Conservation (phyloP, 106 monocot genomes). For the Xerophyta viscosa region DNA sequence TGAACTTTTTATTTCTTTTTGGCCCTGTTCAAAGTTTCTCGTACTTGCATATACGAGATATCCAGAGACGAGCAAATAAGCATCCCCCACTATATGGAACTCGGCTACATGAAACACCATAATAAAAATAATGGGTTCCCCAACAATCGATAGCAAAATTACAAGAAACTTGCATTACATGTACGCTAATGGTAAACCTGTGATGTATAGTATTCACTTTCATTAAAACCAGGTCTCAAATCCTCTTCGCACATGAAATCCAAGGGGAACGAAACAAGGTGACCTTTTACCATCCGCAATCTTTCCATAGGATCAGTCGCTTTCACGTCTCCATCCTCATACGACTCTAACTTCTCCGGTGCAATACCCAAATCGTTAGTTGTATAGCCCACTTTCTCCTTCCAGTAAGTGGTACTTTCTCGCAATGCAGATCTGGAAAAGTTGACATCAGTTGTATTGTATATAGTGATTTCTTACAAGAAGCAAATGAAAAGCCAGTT, state of each 20-base stretch:
- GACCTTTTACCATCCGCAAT: constrained; percentile 60
- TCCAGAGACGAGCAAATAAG: too few relatives aligned
- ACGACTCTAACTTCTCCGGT: constrained; percentile 56
- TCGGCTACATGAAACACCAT: too few relatives aligned
- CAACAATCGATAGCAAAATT: too few relatives aligned
- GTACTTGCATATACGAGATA: too few relatives aligned
- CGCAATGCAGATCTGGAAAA: constrained; percentile 40
- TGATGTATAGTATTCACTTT: constrained; percentile 85
- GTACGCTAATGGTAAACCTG: constrained; percentile 79
- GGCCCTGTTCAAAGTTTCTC: too few relatives aligned
- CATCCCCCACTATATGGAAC: too few relatives aligned
- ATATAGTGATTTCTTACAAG: neutral
- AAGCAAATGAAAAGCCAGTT: neutral
- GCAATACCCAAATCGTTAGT: constrained; percentile 87
- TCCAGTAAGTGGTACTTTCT: constrained; percentile 58
- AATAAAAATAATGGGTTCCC: too few relatives aligned
- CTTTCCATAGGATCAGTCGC: constrained; percentile 52
- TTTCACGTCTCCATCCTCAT: constrained; percentile 46
- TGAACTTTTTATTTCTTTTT: too few relatives aligned
- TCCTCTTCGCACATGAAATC: constrained; percentile 96
- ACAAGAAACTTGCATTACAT: too few relatives aligned
- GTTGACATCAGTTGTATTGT: neutral
- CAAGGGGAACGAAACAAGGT: constrained; percentile 86
- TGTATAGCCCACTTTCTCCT: constrained; percentile 87
- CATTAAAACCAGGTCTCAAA: constrained; percentile 80